Evolutionary conservation across 1,284 basidiomycete genomes (phyloP).

Genomic region (Ustilago sp.): DNA sequence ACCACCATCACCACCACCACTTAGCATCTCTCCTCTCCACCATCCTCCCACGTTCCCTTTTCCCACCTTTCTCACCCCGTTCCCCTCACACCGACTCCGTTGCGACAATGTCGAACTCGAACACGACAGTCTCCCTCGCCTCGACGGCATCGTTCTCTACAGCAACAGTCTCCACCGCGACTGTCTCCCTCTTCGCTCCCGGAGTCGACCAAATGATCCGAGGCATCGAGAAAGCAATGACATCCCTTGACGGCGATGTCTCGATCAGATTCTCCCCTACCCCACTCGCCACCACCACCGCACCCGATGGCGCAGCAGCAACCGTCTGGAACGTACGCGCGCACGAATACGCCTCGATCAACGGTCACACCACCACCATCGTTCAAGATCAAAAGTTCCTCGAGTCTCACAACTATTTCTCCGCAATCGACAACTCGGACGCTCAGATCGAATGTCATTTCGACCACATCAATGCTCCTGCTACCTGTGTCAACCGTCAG

Average conservation of each 20-base stretch:
- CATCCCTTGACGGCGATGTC: conserved; percentile 29
- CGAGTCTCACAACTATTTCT: conserved; percentile 42
- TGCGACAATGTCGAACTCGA: background rate
- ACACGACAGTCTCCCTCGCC: background rate
- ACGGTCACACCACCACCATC: conserved; percentile 27
- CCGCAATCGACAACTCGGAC: conserved; percentile 24
- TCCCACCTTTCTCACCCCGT: background rate
- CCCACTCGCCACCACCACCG: conserved; percentile 40
- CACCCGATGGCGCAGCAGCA: conserved; percentile 35
- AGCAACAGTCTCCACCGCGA: conserved; percentile 6
- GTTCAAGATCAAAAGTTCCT: conserved; percentile 41
- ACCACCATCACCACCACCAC: conserved; percentile 4
- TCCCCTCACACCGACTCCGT: background rate
- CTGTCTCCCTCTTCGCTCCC: conserved; percentile 39
- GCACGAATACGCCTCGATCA: conserved; percentile 41
- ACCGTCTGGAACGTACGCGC: conserved; percentile 50
- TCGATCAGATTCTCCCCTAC: conserved; percentile 26
- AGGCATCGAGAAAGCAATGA: conserved; percentile 18
- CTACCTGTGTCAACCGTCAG: conserved; percentile 37
- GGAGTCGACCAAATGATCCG: conserved; percentile 43
- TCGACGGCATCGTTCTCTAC: background rate
- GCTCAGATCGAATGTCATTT: conserved; percentile 41
- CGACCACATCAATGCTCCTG: conserved; percentile 28
- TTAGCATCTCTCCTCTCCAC: conserved; percentile 11
- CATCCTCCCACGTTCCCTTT: conserved; percentile 1